Base-by-base conservation (phyloP, 2,329 filamentous ascomycete genomes). In the Blumeriella jaapii region DNA sequence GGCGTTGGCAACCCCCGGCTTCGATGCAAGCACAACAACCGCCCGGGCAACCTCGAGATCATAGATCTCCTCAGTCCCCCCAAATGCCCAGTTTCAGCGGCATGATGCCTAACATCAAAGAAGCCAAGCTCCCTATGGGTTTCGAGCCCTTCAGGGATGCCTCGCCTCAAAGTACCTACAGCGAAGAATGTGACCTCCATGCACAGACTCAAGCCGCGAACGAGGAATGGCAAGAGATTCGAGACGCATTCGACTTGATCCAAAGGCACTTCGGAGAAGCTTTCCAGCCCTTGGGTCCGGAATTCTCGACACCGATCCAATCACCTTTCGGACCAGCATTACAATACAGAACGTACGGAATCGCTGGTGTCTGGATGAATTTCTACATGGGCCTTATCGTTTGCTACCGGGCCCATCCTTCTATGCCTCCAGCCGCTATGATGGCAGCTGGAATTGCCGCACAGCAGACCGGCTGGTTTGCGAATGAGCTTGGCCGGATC, bases 351-450 rank as follows among this genome's bases (percentile, higher is more conserved):
- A 89, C 82, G 2, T 89, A 85, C 55, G 78, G 80, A n/a, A 81
- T 96, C 44, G 83, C 82, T 2, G 80, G 83, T 20, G 68, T 95
- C 14, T 94, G 86, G 84, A 76, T 82, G 53, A 80, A 87, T 45
- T 87, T 83, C 56, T 82, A 93, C 58, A 83, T 89, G 66, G 78
- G 79, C 0, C 68, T 85, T 29, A 89, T 96, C 38, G 69, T 87
- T 35, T 69, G 91, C n/a, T 67, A 89, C 40, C 72, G 91, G 20
- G 69, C 78, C 1, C 87, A 95, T 48, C 91, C 91, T 0, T 73
- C 72, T 15, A 95, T 95, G 86, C 89, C 87, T 1, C 85, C 89
- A 0, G 78, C 87, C 6, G 82, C 86, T 22, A 48, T 93, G 74
- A 73, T 86, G 50, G 86, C 91, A 2, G 85, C 85, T 0, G 81